Percentiles rank a stretch among this genome's conserved stretches.
Evolutionary conservation across 2,329 filamentous ascomycete genomes (phyloP).

Genomic region (Fusarium haematococcum): DNA sequence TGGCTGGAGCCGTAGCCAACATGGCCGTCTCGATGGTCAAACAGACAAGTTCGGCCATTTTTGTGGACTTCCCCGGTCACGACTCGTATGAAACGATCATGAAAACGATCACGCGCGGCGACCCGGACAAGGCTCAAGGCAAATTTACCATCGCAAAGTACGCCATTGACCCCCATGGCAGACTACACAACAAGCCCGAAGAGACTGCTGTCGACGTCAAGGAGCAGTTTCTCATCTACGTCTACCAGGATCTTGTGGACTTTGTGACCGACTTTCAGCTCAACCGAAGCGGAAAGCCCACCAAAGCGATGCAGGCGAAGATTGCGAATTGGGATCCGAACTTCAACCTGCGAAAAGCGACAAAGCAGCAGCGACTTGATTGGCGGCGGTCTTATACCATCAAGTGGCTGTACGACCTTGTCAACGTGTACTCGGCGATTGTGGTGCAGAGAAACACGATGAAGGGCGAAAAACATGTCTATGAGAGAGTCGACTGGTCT

Average conservation of each 20-base stretch:
- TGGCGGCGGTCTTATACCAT: constrained; percentile 64
- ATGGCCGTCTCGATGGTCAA: constrained; percentile 57
- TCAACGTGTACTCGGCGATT: constrained; percentile 57
- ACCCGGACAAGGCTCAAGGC: constrained; percentile 45
- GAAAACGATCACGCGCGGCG: constrained; percentile 53
- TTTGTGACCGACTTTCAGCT: constrained; percentile 60
- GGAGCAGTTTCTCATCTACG: constrained; percentile 57
- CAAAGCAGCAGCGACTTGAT: constrained; percentile 52
- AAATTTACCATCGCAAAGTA: constrained; percentile 8
- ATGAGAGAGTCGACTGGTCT: constrained; percentile 58
- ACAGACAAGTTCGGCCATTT: constrained; percentile 52
- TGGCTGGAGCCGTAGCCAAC: constrained; percentile 57
- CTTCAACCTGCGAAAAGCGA: constrained; percentile 52
- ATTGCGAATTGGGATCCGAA: constrained; percentile 56
- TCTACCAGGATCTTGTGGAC: constrained; percentile 56
- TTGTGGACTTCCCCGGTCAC: constrained; percentile 59
- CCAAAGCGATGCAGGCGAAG: constrained; percentile 55
- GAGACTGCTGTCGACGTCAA: constrained; percentile 50
- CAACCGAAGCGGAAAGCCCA: constrained; percentile 59
- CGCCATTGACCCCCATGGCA: background rate
- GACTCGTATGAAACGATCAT: constrained; percentile 58
- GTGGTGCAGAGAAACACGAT: constrained; percentile 53
- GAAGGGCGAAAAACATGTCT: constrained; percentile 48
- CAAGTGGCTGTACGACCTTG: constrained; percentile 64
- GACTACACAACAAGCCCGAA: background rate